A percentile compares a stretch with the other conserved stretches of the same genome.
Conservation (phyloP, 192 early-diverging fungal species). For the Chytriomyces confervae region DNA sequence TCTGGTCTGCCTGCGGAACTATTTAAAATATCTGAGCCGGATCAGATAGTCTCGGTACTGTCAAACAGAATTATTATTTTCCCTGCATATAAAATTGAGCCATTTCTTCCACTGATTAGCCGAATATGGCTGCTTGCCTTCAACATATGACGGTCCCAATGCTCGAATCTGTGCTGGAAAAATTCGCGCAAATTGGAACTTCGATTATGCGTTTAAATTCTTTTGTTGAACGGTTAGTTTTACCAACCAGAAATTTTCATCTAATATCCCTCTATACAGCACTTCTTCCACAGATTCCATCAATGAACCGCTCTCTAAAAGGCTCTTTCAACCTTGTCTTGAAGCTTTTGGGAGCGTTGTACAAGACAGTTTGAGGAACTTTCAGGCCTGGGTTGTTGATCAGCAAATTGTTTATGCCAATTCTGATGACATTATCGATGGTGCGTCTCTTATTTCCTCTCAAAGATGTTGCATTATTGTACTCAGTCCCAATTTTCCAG, state of each 20-base stretch:
- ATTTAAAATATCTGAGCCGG: constrained; percentile 11
- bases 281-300: no score
- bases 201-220: background rate
- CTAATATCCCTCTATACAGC: no score
- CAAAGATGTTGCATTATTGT: background rate
- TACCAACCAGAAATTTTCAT: background rate
- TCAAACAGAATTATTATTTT: background rate
- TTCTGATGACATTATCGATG: background rate
- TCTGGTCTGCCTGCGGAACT: constrained; percentile 27
- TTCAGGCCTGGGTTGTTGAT: constrained; percentile 17
- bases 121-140: constrained; percentile 34
- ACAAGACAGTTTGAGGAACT: background rate
- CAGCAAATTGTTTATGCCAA: constrained; percentile 4
- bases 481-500: constrained; percentile 1
- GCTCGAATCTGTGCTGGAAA: constrained; percentile 12
- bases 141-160: constrained; percentile 24
- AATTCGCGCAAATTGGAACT: constrained; percentile 14
- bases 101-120: constrained; percentile 9
- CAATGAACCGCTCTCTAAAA: no score
- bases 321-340: constrained; percentile 10
- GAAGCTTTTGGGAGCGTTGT: constrained; percentile 9
- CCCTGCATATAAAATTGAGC: background rate
- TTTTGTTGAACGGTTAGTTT: constrained; percentile 21
- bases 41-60: no score
- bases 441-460: background rate